Base-by-base conservation (phyloP, 306 rosid species). In the Alnus rubra region DNA sequence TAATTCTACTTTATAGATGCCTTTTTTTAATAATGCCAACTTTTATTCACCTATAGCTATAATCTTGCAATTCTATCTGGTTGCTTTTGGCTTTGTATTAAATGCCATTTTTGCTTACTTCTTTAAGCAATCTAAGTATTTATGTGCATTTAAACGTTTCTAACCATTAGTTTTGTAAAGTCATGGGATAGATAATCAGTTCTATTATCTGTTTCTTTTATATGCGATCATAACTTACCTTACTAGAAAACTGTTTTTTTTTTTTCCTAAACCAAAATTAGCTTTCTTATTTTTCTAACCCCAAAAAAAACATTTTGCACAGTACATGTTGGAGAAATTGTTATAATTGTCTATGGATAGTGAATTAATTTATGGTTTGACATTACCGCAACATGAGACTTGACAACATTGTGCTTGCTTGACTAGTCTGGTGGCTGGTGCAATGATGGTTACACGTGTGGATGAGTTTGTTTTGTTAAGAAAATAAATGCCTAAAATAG, bases 1-100 rank as follows among this genome's bases (percentile, higher is more conserved):
- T 92, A 84, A 78, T 81, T 53, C 56, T 79, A 35, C 15, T 51
- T 79, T 11, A 23, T 59, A 71, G 70, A 48, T 69, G 44, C 53
- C 76, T 50, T 31, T n/a, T n/a, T 31, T 31, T 15, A 74, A 55
- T 37, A 4, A 1, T 74, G 47, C 23, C 51, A 55, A 74, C 67
- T 55, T 74, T n/a, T 7, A 2, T 74, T 54, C 10, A 31, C 62
- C 48, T 50, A 7, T 15, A 51, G n/a, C 44, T 6, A 23, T 56
- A 19, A 56, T n/a, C 12, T 42, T 42, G 37, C 23, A 15, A 23
- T n/a, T 19, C 59, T 19, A 42, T 44, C 53, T 55, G 42, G 35
- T 33, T 56, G 49, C 44, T 13, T 45, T 15, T 33, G 48, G 15
- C 70, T 15, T 64, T n/a, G 13, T 64, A 37, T 37, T 14, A 64